These are phyloP conservation scores for Exophiala oligosperma DNA, from an alignment of 2,329 filamentous ascomycete genomes.

Conservation along the genomic window DNA sequence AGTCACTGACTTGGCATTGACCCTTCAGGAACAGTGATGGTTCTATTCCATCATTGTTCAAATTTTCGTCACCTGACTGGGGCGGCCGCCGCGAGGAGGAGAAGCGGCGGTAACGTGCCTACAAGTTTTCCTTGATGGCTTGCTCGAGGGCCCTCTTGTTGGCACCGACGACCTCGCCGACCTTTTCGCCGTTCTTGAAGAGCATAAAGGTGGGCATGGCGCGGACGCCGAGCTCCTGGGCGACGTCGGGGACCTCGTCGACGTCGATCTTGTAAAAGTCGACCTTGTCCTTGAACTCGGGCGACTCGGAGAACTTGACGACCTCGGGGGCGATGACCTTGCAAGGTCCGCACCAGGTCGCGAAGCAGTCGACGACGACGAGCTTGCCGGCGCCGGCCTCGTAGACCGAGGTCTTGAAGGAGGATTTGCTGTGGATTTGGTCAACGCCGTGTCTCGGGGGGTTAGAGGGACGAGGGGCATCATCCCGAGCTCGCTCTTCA, in stretches of 20 bases:
- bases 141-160: conserved; percentile 65
- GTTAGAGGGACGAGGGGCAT: conserved; percentile 10
- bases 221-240: conserved; percentile 74
- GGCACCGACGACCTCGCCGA: conserved; percentile 74
- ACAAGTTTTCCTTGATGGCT: conserved; percentile 18
- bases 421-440: conserved; percentile 51
- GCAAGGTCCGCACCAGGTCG: conserved; percentile 93
- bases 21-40: no score
- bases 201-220: conserved; percentile 92
- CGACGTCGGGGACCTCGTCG: conserved; percentile 73
- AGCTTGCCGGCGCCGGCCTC: conserved; percentile 52
- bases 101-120: background rate
- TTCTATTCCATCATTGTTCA: no score
- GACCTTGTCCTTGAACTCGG: conserved; percentile 57
- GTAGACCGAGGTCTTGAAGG: conserved; percentile 58
- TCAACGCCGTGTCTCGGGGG: conserved; percentile 28
- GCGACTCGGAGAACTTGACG: conserved; percentile 54
- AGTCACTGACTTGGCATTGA: no score
- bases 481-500: conserved; percentile 23
- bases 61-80: no score
- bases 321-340: conserved; percentile 82
- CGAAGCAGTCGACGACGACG: conserved; percentile 83
- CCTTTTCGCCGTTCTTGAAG: conserved; percentile 77
- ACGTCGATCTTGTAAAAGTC: conserved; percentile 91
- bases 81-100: no score